Evolutionary conservation across 1,139 yeast genomes (phyloP).

Genomic region (Debaryomyces robertsiae): DNA sequence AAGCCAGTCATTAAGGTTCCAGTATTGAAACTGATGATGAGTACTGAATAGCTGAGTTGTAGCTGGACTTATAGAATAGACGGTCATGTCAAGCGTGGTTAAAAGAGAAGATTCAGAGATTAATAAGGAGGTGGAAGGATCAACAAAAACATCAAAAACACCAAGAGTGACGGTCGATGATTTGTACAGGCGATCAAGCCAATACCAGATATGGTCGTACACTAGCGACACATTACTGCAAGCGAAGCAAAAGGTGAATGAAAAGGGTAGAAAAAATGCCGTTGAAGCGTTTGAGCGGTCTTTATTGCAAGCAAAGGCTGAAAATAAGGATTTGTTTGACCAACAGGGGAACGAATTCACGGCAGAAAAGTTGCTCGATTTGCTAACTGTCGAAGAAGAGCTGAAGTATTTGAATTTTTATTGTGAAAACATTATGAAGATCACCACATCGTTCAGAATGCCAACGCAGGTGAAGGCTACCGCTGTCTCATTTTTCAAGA

Average conservation of each 20-base stretch:
- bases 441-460: conserved; percentile 49
- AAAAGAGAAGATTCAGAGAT: background rate
- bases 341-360: conserved; percentile 38
- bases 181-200: conserved; percentile 82
- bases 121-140: conserved; percentile 3
- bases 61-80: background rate
- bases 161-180: conserved; percentile 68
- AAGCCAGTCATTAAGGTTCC: no score
- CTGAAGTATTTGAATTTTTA: conserved; percentile 64
- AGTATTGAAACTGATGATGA: no score
- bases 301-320: conserved; percentile 30
- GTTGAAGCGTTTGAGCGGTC: conserved; percentile 35
- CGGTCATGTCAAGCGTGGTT: conserved; percentile 2
- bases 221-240: conserved; percentile 56
- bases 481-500: conserved; percentile 78
- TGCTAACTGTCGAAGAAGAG: conserved; percentile 71
- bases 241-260: conserved; percentile 51
- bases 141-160: conserved; percentile 12
- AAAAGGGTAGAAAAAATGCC: conserved; percentile 50
- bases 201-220: conserved; percentile 84
- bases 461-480: conserved; percentile 68
- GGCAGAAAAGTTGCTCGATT: conserved; percentile 37
- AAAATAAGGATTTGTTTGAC: conserved; percentile 31
- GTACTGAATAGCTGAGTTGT: no score
- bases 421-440: conserved; percentile 66